Base-by-base conservation (phyloP, 1,284 basidiomycete species). In the Ustilago trichophora region DNA sequence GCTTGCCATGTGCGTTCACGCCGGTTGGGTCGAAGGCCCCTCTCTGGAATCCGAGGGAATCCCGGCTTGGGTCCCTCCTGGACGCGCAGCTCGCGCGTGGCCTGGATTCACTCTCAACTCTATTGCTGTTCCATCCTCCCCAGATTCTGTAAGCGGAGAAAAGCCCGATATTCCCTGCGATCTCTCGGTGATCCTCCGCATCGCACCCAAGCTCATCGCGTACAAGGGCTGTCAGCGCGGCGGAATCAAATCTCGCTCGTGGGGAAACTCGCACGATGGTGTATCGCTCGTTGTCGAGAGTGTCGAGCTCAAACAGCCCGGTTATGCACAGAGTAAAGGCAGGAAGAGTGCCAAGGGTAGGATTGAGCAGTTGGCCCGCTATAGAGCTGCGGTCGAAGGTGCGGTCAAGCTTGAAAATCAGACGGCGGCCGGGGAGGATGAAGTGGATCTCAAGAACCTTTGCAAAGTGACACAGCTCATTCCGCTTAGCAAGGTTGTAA, bases 201-300 rank as follows among this genome's bases (percentile, higher is more conserved):
- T 86, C 36, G 84, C 84, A 2, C 85, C 85, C n/a, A 77, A 82
- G 25, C 75, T 87, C 9, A 77, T 86, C 3, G 76, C 83, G 26
- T 87, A 87, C 74, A 82, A 83, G 18, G 84, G 84, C 5, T 84
- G 83, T 16, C 82, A 84, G 57, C 72, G 84, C 31, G 83, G 83
- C 46, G 85, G 85, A 1, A 67, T 86, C 21, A 75, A 76, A 47
- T 84, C 84, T 31, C 73, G 85, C 19, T 82, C 80, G 9, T 87
- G 86, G 86, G 86, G 86, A 11, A 86, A 86, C 65, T 84, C 84
- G 24, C 86, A 87, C 76, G 85, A 86, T 62, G 86, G 86, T 3
- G 82, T 83, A 6, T 85, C 84, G 63, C 80, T 86, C 21, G 83
- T 84, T 6, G 83, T 87, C 10, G 85, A 86, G 60, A 73, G 72